Conservation (phyloP, 139 green algal species). For the Chlamydomonas sphaeroides region DNA sequence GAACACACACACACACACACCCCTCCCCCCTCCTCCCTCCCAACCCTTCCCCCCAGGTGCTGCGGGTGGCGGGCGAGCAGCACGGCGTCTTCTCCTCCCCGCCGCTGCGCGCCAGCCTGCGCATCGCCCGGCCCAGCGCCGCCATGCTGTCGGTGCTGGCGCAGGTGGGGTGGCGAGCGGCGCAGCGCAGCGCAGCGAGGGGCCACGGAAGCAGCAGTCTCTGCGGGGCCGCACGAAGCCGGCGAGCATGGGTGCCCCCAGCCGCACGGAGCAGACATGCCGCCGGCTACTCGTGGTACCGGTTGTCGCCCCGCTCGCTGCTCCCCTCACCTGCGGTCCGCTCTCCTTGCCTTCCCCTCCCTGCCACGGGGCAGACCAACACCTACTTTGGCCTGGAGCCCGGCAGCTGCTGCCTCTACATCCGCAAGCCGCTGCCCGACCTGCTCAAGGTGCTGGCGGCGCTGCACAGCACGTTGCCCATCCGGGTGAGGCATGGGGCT, state of each 20-base stretch:
- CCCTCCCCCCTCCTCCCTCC: neutral
- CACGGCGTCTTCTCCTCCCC: conserved; percentile 18
- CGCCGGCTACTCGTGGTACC: no score
- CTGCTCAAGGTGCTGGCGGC: conserved; percentile 23
- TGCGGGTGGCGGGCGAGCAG: conserved; percentile 38
- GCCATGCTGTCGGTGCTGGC: neutral
- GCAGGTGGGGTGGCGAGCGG: no score
- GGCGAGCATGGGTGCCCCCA: no score
- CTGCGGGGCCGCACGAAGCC: no score
- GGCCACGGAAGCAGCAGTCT: no score
- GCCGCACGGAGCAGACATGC: no score
- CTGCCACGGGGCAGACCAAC: conserved; percentile 8
- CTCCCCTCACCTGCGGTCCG: no score
- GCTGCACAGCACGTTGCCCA: conserved; percentile 11
- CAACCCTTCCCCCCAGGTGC: conserved; percentile 5
- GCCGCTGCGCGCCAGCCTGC: conserved; percentile 14
- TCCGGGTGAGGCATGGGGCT: conserved; percentile 14
- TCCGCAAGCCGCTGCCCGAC: conserved; percentile 32
- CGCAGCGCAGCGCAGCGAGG: no score
- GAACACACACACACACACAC: no score
- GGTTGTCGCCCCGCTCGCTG: neutral
- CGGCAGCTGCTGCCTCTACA: neutral
- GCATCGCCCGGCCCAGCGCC: conserved; percentile 9
- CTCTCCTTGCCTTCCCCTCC: neutral
- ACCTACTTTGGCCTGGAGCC: conserved; percentile 23